These are phyloP conservation scores for Ogataea dorogensis DNA, from an alignment of 805 yeast genomes.

Conservation along the genomic window DNA sequence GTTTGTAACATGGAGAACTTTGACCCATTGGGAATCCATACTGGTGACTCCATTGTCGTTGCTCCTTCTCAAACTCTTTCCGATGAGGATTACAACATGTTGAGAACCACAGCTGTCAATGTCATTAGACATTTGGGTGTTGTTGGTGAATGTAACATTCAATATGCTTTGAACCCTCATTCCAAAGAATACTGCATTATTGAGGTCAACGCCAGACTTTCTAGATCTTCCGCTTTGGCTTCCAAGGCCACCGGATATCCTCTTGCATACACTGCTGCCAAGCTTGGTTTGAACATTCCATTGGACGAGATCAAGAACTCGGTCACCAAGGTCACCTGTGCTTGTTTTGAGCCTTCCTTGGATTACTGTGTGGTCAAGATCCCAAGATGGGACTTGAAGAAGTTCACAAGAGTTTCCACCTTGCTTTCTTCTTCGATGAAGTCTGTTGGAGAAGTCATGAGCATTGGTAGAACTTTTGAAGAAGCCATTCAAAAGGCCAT, in stretches of 20 bases:
- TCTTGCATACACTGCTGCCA: constrained; percentile 96
- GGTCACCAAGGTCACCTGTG: constrained; percentile 90
- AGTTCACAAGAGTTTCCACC: constrained; percentile 88
- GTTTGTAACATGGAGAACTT: constrained; percentile 99
- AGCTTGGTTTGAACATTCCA: constrained; percentile 89
- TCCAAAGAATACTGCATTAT: constrained; percentile 94
- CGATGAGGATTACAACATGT: constrained; percentile 96
- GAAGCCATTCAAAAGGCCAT: constrained; percentile 98
- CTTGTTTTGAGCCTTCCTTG: constrained; percentile 95
- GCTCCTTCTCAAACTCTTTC: constrained; percentile 98
- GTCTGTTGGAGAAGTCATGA: constrained; percentile 98
- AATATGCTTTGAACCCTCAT: constrained; percentile 91
- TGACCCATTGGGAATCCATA: constrained; percentile 97
- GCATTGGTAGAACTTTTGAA: constrained; percentile 95
- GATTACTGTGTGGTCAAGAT: constrained; percentile 97
- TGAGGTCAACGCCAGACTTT: constrained; percentile 96
- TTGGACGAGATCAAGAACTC: constrained; percentile 89
- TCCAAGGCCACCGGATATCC: constrained; percentile 99
- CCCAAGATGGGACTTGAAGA: constrained; percentile 98
- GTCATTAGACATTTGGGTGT: constrained; percentile 97
- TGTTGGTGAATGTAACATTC: constrained; percentile 99
- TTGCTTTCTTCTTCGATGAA: constrained; percentile 92
- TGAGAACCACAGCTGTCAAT: constrained; percentile 95
- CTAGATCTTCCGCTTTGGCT: constrained; percentile 98
- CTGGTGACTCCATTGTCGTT: constrained; percentile 98